Conservation (phyloP, 2,329 filamentous ascomycete species). For the Curvularia lunata region DNA sequence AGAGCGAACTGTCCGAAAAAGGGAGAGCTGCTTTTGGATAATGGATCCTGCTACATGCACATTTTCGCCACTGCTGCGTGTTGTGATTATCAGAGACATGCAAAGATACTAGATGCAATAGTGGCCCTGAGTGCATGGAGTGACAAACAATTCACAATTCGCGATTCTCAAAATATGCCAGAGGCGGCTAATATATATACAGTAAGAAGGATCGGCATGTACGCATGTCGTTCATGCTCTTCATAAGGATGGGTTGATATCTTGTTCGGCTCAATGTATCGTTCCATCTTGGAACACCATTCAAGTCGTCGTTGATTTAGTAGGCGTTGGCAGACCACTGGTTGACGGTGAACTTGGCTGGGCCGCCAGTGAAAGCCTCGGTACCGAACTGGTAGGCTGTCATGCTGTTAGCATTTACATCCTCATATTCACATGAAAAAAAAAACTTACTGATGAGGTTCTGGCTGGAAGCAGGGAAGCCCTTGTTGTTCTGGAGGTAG, state of each 20-base stretch:
- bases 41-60: no score
- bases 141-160: background rate
- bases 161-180: background rate
- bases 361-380: constrained; percentile 32
- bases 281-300: background rate
- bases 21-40: no score
- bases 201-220: background rate
- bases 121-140: background rate
- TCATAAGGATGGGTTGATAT: background rate
- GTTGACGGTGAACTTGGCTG: constrained; percentile 30
- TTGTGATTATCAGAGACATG: background rate
- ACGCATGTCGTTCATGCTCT: background rate
- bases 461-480: constrained; percentile 42
- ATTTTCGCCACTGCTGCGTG: background rate
- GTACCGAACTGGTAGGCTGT: constrained; percentile 33
- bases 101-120: background rate
- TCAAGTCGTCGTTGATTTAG: background rate
- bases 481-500: constrained; percentile 60
- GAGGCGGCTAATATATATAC: background rate
- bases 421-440: background rate
- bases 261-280: background rate
- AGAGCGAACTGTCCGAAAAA: no score
- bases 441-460: constrained; percentile 33
- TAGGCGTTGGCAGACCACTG: constrained; percentile 22
- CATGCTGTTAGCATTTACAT: constrained; percentile 5